Evolutionary conservation across 129 eudicot genomes (phyloP), one percentile per base, ranked within the genome.

Genomic region (Tanacetum coccineum): DNA sequence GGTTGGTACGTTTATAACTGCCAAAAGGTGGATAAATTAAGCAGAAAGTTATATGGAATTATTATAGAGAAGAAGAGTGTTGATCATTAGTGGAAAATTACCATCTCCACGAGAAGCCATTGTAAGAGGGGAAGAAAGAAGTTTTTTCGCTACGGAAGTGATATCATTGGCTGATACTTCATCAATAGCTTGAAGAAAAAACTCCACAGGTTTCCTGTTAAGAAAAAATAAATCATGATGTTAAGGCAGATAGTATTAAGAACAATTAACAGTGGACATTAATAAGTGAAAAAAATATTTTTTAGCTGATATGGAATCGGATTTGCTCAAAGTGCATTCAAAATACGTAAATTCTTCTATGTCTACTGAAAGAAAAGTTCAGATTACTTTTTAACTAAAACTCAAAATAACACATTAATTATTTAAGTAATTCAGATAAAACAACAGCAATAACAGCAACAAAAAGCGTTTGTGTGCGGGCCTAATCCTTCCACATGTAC

Each of bases 61-160:
- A 44, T 10, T 13, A 19, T 12, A 9, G n/a, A n/a, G n/a, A 25
- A 55, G 53, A 6, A 52, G 21, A 0, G 56, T 56, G 10, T 45
- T 72, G 12, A 25, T n/a, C 6, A 26, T 54, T 21, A 49, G 17
- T 57, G 30, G 32, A 42, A 61, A 18, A 21, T 78, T 93, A 93
- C 98, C 95, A 57, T 88, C 95, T 75, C 98, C 98, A 28, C 84
- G 82, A 70, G 96, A 88, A 57, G 98, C 98, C 98, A 93, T 85
- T 68, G 98, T 88, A 70, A 93, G 96, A 57, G 98, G 98, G 17
- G 96, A 86, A 2, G 84, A 75, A 67, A 93, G 59, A 66, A 93
- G 95, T 83, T 86, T 93, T 70, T 81, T 71, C 0, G 83, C 84
- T 22, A 83, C 65, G 52, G 88, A 78, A 67, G 95, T 53, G 53